phyloP scores from a whole-genome alignment of 805 yeast species.

The Yamadazyma akitaensis region DNA sequence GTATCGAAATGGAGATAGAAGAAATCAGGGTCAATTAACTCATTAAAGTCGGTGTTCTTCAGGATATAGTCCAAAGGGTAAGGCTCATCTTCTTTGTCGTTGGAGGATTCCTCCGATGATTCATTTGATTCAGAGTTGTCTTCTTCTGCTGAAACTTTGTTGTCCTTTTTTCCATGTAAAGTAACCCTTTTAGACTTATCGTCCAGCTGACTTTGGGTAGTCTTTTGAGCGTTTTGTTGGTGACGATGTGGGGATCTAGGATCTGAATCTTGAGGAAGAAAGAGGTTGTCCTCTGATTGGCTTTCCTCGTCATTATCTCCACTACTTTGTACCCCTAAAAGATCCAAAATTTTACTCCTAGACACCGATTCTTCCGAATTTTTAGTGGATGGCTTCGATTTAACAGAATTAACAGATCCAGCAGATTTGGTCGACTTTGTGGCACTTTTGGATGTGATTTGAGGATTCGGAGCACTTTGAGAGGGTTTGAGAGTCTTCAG shows the following conservation, averaged over 20 bases:
- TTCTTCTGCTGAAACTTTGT: no score
- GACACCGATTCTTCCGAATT: no score
- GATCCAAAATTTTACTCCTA: not conserved
- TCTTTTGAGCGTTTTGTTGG: no score
- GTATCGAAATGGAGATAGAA: not conserved
- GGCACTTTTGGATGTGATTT: no score
- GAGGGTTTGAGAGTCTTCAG: no score
- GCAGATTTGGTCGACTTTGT: no score
- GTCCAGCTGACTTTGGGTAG: not conserved
- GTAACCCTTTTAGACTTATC: not conserved
- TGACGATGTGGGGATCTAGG: no score
- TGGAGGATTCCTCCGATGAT: not conserved
- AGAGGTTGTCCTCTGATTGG: not conserved
- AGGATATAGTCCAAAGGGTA: not conserved
- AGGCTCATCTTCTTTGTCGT: constrained; percentile 1
- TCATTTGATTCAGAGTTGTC: not conserved
- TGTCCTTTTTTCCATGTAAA: no score
- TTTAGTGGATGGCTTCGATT: no score
- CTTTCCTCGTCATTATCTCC: not conserved
- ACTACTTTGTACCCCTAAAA: not conserved
- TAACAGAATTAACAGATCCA: no score
- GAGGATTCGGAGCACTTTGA: no score
- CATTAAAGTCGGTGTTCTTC: not conserved
- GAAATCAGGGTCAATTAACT: constrained; percentile 1
- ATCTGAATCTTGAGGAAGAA: no score